Base-by-base conservation (phyloP, 1,284 basidiomycete species). In the Ceratobasidium sp. region DNA sequence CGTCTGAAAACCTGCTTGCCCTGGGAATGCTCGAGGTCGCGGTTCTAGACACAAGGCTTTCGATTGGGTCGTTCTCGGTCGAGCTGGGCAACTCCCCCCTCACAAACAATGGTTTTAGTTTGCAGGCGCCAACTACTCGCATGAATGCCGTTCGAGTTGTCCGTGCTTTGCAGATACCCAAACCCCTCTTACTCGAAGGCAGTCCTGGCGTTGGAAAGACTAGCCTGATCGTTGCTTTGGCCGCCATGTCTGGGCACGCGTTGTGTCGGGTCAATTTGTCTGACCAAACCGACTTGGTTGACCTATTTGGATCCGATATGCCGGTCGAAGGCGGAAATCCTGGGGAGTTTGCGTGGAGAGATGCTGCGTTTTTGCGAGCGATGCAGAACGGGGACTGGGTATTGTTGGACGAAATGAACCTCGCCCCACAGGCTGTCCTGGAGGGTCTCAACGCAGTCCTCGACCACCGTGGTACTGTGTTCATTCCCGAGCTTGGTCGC, bases 201-300 rank as follows among this genome's bases (percentile, higher is more conserved):
- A 98, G 95, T 80, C 98, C 98, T 4, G 98, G 98, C 2, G 98
- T 99, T n/a, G 98, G 98, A 5, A 99, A 99, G 84, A 99, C 98
- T 0, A 98, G 94, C 80, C 86, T 99, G 4, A 86, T 99, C 72
- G 87, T 91, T 16, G 96, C 98, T 3, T 84, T 99, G 1, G 95
- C 96, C 21, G 90, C 89, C 73, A 83, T 92, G 8, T 86, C 92
- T 23, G 93, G 95, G 14, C 89, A 95, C 78, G 82, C 86, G 35
- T 86, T 99, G 16, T 94, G 91, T 79, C 91, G 98, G n/a, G 98
- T 99, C 86, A 99, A 99, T 82, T 83, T 99, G 44, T 99, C 98
- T 5, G 98, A 99, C 79, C 98, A 99, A 82, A 99, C 98, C 0
- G 98, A 99, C 81, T 87, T 99, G 18, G 90, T 95, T 69, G 98